These are phyloP conservation scores for Chaetomidium leptoderma DNA, from an alignment of 495 filamentous ascomycete genomes.

Conservation along the genomic window DNA sequence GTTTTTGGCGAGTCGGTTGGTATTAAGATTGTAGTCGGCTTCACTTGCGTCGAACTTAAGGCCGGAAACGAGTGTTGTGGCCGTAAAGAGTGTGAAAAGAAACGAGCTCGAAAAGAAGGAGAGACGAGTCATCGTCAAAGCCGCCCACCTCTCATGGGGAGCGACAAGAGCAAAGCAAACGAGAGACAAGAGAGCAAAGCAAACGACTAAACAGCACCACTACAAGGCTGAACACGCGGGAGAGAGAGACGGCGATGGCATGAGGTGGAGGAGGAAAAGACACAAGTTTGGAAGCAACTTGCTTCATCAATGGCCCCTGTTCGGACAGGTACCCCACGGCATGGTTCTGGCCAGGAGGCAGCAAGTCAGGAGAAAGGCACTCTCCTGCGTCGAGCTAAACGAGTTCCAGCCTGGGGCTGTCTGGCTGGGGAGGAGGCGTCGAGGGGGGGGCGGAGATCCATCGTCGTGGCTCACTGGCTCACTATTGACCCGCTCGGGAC, in stretches of 20 bases:
- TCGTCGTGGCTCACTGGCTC: too few species aligned
- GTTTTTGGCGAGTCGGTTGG: conserved; percentile 52
- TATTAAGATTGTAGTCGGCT: conserved; percentile 58
- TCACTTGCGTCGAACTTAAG: conserved; percentile 55
- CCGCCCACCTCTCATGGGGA: conserved; percentile 35
- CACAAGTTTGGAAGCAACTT: conserved; percentile 11
- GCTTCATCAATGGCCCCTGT: conserved; percentile 9
- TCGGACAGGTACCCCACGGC: conserved; percentile 7
- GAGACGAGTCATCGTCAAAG: conserved; percentile 31
- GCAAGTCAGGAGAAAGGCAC: conserved; percentile 1
- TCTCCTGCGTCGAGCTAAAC: not conserved
- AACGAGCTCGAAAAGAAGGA: conserved; percentile 29
- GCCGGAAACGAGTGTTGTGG: conserved; percentile 31
- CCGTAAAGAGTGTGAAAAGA: conserved; percentile 27
- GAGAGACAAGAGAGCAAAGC: conserved; percentile 24
- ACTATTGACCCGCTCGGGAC: conserved; percentile 8
- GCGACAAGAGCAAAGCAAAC: conserved; percentile 28
- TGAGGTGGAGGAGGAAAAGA: conserved; percentile 24
- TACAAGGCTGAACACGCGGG: conserved; percentile 13
- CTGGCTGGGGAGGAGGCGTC: not conserved
- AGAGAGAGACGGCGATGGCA: conserved; percentile 12
- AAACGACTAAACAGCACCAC: conserved; percentile 22
- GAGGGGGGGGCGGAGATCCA: not conserved
- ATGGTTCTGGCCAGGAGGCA: not conserved
- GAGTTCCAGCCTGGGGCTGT: not conserved